Evolutionary conservation across 1,284 basidiomycete species (phyloP).

Genomic region (Tilletia caries): DNA sequence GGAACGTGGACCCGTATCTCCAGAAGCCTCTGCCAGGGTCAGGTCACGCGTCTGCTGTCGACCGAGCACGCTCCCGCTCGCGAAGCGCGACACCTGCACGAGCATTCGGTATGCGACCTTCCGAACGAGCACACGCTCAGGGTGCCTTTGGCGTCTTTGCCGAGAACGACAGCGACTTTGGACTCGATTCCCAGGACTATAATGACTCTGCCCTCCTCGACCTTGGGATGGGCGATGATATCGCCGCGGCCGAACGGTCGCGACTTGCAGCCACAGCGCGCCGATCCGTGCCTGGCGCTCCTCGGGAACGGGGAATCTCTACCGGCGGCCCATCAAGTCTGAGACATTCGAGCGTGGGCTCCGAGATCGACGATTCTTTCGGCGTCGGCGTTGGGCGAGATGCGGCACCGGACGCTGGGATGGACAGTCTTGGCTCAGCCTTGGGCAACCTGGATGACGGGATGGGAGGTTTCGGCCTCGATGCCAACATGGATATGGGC

Average conservation of each 20-base stretch:
- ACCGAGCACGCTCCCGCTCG: slow-evolving; percentile 12
- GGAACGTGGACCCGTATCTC: slow-evolving; percentile 24
- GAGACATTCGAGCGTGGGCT: too few species aligned
- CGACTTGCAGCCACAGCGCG: background rate
- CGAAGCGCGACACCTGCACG: slow-evolving; percentile 1
- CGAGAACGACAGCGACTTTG: slow-evolving; percentile 29
- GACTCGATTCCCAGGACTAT: slow-evolving; percentile 24
- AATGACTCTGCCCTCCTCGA: slow-evolving; percentile 51
- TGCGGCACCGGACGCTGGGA: slow-evolving; percentile 33
- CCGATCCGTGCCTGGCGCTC: background rate
- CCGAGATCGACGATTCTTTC: slow-evolving; percentile 34
- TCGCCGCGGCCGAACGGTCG: slow-evolving; percentile 1
- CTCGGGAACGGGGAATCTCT: slow-evolving; percentile 6
- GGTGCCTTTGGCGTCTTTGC: slow-evolving; percentile 8
- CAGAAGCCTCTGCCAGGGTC: background rate
- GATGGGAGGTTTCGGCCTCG: slow-evolving; percentile 54
- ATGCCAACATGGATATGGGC: slow-evolving; percentile 66
- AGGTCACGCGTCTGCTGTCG: slow-evolving; percentile 23
- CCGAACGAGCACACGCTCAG: slow-evolving; percentile 33
- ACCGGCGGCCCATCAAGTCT: background rate
- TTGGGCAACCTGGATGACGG: background rate
- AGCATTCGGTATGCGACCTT: slow-evolving; percentile 13
- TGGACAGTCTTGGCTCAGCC: slow-evolving; percentile 17
- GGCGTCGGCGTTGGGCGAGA: slow-evolving; percentile 49
- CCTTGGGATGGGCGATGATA: slow-evolving; percentile 55